These are phyloP conservation scores for Trametes meyenii DNA, from an alignment of 768 basidiomycete genomes.

Conservation along the genomic window DNA sequence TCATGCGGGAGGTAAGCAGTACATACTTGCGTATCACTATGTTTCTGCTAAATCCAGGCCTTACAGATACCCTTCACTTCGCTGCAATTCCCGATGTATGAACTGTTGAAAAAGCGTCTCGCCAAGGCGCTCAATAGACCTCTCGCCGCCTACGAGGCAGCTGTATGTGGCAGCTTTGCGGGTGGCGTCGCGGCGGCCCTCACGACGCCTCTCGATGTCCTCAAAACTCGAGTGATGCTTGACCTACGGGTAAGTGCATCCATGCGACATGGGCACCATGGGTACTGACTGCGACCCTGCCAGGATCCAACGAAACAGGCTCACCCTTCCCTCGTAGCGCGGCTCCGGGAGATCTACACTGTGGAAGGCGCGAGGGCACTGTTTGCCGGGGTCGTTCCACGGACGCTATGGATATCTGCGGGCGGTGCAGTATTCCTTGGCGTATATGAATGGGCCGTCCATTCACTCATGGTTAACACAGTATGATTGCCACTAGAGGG, in stretches of 20 bases:
- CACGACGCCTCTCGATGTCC: constrained; percentile 94
- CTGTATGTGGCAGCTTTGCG: constrained; percentile 86
- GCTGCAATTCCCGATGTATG: constrained; percentile 94
- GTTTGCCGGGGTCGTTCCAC: constrained; percentile 85
- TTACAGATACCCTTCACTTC: constrained; percentile 93
- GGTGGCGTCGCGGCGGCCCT: constrained; percentile 88
- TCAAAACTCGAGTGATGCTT: constrained; percentile 97
- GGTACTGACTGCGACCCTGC: background rate
- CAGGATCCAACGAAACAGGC: constrained; percentile 54
- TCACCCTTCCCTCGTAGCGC: constrained; percentile 55
- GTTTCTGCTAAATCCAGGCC: background rate
- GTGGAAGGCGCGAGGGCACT: constrained; percentile 75
- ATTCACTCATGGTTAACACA: constrained; percentile 44
- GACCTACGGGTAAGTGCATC: constrained; percentile 68
- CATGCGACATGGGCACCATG: background rate
- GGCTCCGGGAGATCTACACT: constrained; percentile 67
- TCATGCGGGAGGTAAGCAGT: constrained; percentile 61
- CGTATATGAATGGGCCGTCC: constrained; percentile 85
- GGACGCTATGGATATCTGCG: constrained; percentile 95
- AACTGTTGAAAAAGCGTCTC: constrained; percentile 74
- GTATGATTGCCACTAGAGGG: background rate
- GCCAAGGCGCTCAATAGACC: constrained; percentile 55
- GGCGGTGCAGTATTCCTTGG: constrained; percentile 98
- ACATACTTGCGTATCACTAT: no score
- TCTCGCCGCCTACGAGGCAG: constrained; percentile 74